Percentiles rank a stretch among this genome's conserved stretches.
These are phyloP conservation scores for Lachancea sp. DNA, from an alignment of 805 yeast species.

Conservation along the genomic window DNA sequence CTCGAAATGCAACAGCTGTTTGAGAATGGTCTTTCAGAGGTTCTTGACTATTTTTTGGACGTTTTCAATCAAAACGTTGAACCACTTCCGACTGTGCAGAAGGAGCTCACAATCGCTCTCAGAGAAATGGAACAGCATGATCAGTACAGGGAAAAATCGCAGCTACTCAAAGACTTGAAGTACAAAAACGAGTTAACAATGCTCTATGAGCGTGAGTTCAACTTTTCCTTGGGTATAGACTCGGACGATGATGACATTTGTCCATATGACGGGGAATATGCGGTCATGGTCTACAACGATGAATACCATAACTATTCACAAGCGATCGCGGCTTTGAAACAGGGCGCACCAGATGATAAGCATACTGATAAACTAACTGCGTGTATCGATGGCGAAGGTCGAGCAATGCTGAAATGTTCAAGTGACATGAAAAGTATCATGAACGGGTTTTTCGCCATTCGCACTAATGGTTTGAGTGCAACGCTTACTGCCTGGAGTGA, in stretches of 20 bases:
- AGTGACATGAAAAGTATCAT: slow-evolving; percentile 23
- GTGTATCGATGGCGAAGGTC: slow-evolving; percentile 44
- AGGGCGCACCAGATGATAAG: slow-evolving; percentile 32
- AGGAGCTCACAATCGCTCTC: slow-evolving; percentile 24
- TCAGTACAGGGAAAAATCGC: slow-evolving; percentile 15
- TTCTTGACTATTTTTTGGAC: slow-evolving; percentile 39
- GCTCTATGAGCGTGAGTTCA: background rate
- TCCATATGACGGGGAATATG: slow-evolving; percentile 31
- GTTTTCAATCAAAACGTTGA: slow-evolving; percentile 34
- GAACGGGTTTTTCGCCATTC: slow-evolving; percentile 36
- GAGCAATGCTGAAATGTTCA: slow-evolving; percentile 40
- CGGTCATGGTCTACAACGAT: slow-evolving; percentile 69
- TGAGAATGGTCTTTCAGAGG: slow-evolving; percentile 25
- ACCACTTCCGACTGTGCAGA: slow-evolving; percentile 28
- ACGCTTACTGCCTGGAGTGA: slow-evolving; percentile 48
- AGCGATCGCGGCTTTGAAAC: slow-evolving; percentile 44
- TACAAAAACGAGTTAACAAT: slow-evolving; percentile 15
- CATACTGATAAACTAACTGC: slow-evolving; percentile 34
- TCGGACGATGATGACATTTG: background rate
- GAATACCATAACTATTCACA: slow-evolving; percentile 59
- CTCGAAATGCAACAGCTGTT: slow-evolving; percentile 17
- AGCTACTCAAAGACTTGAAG: slow-evolving; percentile 16
- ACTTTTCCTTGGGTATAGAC: background rate
- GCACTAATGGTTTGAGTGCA: slow-evolving; percentile 48
- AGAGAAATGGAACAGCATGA: slow-evolving; percentile 26